Percentiles rank a stretch among this genome's conserved stretches.
Evolutionary conservation across 1,284 basidiomycete genomes (phyloP).

Genomic region (Puccinia novopanici): DNA sequence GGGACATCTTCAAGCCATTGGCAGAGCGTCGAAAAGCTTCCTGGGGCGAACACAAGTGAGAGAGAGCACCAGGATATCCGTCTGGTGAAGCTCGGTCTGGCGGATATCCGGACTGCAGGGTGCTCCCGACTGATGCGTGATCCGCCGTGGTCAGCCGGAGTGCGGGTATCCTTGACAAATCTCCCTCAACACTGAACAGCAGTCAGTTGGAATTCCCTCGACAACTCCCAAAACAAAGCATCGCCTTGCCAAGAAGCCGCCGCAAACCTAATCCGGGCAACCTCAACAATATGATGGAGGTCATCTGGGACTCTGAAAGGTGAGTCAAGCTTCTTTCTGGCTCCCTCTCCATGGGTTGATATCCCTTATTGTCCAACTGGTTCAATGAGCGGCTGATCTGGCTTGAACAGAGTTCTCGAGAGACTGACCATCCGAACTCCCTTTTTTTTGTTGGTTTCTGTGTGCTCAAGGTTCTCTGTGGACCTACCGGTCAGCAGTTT

Average conservation of each 20-base stretch:
- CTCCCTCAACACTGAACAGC: neutral
- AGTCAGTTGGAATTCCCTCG: neutral
- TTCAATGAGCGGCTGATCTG: neutral
- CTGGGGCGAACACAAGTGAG: no score
- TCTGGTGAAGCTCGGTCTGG: no score
- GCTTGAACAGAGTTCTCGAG: neutral
- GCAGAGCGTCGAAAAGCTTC: neutral
- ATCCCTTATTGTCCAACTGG: neutral
- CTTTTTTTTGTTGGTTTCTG: no score
- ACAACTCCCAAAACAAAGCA: neutral
- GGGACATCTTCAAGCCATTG: conserved; percentile 4
- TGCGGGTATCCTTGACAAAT: neutral
- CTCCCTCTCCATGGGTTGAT: neutral
- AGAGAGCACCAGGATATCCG: conserved; percentile 7
- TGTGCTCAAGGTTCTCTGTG: conserved; percentile 26
- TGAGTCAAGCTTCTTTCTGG: conserved; percentile 7
- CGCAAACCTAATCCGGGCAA: neutral
- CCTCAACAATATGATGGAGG: neutral
- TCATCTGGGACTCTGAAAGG: conserved; percentile 35
- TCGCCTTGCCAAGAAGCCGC: neutral
- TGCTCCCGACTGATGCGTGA: no score
- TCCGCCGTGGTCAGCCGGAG: no score
- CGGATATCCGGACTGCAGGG: no score
- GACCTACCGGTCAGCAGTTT: conserved; percentile 34
- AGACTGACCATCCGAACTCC: neutral